Conservation (phyloP, 1,139 yeast genomes). For the Zhuliangozyma parablackwelliae region DNA sequence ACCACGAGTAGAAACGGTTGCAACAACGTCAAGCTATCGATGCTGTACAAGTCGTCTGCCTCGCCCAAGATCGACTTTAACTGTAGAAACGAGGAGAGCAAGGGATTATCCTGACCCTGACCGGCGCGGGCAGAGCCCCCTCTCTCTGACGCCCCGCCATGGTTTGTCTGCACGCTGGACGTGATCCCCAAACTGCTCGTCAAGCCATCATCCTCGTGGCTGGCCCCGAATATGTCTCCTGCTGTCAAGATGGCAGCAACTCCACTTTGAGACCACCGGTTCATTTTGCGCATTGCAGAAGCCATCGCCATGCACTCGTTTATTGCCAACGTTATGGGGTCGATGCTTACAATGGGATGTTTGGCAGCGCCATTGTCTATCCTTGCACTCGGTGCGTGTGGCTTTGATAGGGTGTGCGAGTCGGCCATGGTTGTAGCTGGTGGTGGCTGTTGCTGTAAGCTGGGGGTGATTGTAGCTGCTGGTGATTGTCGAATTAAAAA, state of each 20-base stretch:
- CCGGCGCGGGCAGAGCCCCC: conserved; percentile 7
- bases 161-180: conserved; percentile 6
- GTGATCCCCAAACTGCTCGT: conserved; percentile 23
- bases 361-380: no score
- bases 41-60: conserved; percentile 45
- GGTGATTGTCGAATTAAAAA: no score
- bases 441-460: no score
- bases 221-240: conserved; percentile 33
- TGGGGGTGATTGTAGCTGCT: no score
- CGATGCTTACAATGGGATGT: conserved; percentile 40
- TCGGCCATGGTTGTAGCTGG: no score
- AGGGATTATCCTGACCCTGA: conserved; percentile 45
- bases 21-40: conserved; percentile 70
- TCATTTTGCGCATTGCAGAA: conserved; percentile 85
- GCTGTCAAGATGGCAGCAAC: conserved; percentile 84
- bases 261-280: conserved; percentile 79
- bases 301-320: conserved; percentile 86
- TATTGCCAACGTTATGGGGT: conserved; percentile 78
- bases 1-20: conserved; percentile 88
- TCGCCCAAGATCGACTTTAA: conserved; percentile 67
- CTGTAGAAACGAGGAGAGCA: conserved; percentile 77
- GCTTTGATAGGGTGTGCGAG: no score
- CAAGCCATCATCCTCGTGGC: conserved; percentile 26
- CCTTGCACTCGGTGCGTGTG: no score
- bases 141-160: conserved; percentile 10